These are phyloP conservation scores for Lichina pygmaea DNA, from an alignment of 495 filamentous ascomycete genomes.

Conservation along the genomic window DNA sequence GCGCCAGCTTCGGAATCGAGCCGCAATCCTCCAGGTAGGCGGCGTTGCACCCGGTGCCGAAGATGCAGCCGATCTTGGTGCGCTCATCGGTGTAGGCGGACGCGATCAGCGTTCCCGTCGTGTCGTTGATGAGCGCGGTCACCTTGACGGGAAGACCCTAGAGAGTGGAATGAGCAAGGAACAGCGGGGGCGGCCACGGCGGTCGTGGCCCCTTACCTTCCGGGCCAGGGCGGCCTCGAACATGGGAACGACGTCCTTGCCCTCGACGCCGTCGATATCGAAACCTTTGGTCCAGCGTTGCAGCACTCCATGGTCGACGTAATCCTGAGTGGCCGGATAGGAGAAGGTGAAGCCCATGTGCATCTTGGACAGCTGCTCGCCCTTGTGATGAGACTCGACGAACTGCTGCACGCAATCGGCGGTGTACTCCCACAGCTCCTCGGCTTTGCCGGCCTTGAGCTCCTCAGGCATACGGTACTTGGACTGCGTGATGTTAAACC, in stretches of 20 bases:
- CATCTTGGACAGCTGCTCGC: constrained; percentile 32
- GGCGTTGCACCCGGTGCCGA: constrained; percentile 94
- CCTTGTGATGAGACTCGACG: constrained; percentile 66
- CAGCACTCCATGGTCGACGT: constrained; percentile 83
- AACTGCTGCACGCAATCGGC: constrained; percentile 94
- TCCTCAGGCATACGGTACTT: constrained; percentile 96
- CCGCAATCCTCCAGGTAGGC: constrained; percentile 92
- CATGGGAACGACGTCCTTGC: constrained; percentile 77
- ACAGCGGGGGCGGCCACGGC: not conserved
- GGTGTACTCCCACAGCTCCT: constrained; percentile 94
- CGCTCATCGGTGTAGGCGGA: constrained; percentile 78
- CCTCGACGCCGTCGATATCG: constrained; percentile 90
- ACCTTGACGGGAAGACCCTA: constrained; percentile 82
- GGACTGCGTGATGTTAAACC: constrained; percentile 96
- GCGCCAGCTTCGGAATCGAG: constrained; percentile 76
- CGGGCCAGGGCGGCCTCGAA: constrained; percentile 62
- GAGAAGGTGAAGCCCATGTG: constrained; percentile 96
- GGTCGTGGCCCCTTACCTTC: constrained; percentile 22
- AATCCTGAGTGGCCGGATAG: constrained; percentile 86
- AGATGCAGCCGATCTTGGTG: constrained; percentile 93
- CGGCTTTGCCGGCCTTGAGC: constrained; percentile 66
- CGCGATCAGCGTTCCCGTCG: constrained; percentile 95
- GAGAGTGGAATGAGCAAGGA: constrained; percentile 4
- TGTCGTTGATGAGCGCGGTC: constrained; percentile 87
- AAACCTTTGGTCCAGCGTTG: constrained; percentile 99